Base-by-base conservation (phyloP, 768 basidiomycete species). In the Tulasnella sp. region DNA sequence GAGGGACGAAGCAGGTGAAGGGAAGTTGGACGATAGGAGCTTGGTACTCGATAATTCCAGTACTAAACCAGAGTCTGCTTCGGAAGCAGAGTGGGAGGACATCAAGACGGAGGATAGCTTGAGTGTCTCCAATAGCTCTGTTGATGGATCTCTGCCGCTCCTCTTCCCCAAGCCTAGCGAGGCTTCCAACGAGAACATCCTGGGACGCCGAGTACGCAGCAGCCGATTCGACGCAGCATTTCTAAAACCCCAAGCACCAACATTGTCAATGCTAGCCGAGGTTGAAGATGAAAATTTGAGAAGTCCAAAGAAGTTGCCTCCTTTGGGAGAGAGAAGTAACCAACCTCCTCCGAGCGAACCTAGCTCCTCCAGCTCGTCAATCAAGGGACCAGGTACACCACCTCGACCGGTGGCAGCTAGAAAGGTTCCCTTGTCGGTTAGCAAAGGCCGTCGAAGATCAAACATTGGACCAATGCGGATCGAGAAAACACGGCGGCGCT, bases 1-100 rank as follows among this genome's bases (percentile, higher is more conserved):
- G 88, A 75, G 72, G 50, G 86, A 90, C 58, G 82, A 90, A 64
- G 85, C 72, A 5, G 86, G 86, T n/a, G 79, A 81, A 61, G 87
- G 86, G 24, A 73, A 78, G 45, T 66, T 89, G 40, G 82, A 85
- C 56, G 85, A 88, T 58, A 34, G 28, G 70, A 72, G 46, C 66
- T 75, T 54, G 56, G 64, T 53, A 66, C 67, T 48, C 59, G 39
- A 48, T 57, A 37, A 50, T 56, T 13, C 45, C 52, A n/a, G 15
- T 56, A 1, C 16, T 53, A 28, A 52, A 49, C 19, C 58, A 57
- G 58, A 40, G 61, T 65, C 42, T 49, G 55, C 10, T 22, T 78
- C 79, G 3, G 63, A 73, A 20, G 73, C 78, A 40, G 72, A 77
- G 5, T 85, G 83, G 4, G 85, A 88, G 58, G 53, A 49, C 47